Percentiles rank a stretch among this genome's conserved stretches.
phyloP scores from a whole-genome alignment of 2,329 filamentous ascomycete genomes.

The Fusarium longipes region DNA sequence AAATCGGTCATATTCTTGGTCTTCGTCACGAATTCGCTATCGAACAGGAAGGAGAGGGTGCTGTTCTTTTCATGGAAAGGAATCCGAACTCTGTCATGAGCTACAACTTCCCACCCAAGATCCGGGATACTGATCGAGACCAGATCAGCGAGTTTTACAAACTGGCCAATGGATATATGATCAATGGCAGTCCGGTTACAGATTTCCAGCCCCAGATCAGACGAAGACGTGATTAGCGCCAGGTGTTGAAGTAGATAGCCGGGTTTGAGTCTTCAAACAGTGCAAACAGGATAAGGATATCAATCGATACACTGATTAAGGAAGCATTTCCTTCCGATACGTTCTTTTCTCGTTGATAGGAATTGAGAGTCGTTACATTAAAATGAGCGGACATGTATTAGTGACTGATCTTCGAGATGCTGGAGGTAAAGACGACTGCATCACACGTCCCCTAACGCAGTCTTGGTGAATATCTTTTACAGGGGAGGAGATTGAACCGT shows the following conservation, averaged over 20 bases:
- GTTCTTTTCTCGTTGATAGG: background rate
- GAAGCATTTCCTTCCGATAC: too few relatives aligned
- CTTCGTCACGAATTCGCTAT: background rate
- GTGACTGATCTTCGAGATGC: too few relatives aligned
- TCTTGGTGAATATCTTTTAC: too few relatives aligned
- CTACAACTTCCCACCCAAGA: background rate
- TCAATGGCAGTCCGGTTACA: background rate
- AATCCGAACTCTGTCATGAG: background rate
- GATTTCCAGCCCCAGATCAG: background rate
- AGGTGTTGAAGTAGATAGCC: too few relatives aligned
- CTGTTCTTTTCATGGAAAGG: background rate
- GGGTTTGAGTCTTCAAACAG: too few relatives aligned
- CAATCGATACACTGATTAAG: too few relatives aligned
- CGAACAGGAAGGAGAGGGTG: background rate
- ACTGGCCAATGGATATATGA: background rate
- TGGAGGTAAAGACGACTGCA: too few relatives aligned
- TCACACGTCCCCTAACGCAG: too few relatives aligned
- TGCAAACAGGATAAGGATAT: too few relatives aligned
- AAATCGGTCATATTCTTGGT: background rate
- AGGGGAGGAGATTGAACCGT: too few relatives aligned
- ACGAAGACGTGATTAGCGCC: background rate
- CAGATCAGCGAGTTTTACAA: background rate
- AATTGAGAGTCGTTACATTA: too few relatives aligned
- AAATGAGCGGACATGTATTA: too few relatives aligned
- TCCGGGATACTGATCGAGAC: background rate